These are phyloP conservation scores for Xylaria sp. DNA, from an alignment of 495 filamentous ascomycete genomes.

Conservation along the genomic window DNA sequence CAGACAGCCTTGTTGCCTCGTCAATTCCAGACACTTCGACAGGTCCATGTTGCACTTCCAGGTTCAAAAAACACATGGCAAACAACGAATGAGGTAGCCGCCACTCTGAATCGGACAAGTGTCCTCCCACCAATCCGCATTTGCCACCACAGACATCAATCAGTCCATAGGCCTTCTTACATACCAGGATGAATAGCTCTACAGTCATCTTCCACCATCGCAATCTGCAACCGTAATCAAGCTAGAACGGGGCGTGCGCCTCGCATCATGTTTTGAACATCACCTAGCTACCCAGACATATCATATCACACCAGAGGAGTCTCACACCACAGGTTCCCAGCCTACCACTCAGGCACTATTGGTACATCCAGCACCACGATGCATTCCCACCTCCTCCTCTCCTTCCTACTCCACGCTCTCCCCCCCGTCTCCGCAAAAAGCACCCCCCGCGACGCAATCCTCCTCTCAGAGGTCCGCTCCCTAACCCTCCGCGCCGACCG, in stretches of 20 bases:
- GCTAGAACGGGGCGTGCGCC: neutral
- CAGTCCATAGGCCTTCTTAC: neutral
- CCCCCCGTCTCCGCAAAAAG: constrained; percentile 37
- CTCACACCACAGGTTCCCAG: constrained; percentile 6
- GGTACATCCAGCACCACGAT: too few relatives aligned
- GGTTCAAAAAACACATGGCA: neutral
- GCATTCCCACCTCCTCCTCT: constrained; percentile 33
- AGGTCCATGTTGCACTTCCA: neutral
- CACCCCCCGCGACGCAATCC: constrained; percentile 62
- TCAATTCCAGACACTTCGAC: neutral
- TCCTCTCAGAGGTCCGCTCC: constrained; percentile 77
- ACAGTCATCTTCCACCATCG: neutral
- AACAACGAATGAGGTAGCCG: neutral
- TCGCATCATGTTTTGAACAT: neutral
- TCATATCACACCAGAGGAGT: neutral
- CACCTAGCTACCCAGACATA: neutral
- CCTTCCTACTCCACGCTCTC: constrained; percentile 47
- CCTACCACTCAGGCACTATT: neutral
- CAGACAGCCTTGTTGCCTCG: constrained; percentile 14
- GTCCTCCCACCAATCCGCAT: neutral
- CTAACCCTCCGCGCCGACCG: constrained; percentile 74
- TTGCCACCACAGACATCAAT: constrained; percentile 7
- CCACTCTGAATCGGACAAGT: constrained; percentile 11
- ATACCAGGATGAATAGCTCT: too few relatives aligned
- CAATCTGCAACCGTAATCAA: neutral